These are phyloP conservation scores for Trichoderma afroharzianum DNA, from an alignment of 2,329 filamentous ascomycete genomes.

Conservation along the genomic window DNA sequence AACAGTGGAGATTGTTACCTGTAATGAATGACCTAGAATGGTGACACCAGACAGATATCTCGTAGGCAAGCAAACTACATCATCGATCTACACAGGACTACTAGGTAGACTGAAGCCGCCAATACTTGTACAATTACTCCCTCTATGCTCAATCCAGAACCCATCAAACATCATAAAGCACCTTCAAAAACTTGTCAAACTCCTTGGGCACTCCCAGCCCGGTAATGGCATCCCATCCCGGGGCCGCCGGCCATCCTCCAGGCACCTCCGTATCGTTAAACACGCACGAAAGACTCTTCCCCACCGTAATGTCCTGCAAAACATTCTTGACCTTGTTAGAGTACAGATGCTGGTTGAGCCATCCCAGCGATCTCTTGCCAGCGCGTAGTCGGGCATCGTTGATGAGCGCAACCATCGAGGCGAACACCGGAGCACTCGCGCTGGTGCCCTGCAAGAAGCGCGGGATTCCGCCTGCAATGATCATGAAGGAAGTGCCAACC, in stretches of 20 bases:
- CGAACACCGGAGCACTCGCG: constrained; percentile 53
- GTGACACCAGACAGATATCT: no score
- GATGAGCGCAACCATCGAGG: constrained; percentile 51
- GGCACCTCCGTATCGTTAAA: constrained; percentile 31
- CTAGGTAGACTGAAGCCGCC: background rate
- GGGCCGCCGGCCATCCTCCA: constrained; percentile 42
- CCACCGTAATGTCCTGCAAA: constrained; percentile 41
- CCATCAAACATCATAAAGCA: constrained; percentile 22
- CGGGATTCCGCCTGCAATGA: constrained; percentile 30
- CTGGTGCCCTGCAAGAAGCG: constrained; percentile 41
- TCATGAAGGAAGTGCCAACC: constrained; percentile 55
- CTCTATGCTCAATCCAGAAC: background rate
- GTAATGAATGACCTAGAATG: no score
- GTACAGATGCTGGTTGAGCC: constrained; percentile 51
- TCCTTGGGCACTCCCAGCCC: constrained; percentile 47
- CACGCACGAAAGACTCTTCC: constrained; percentile 39
- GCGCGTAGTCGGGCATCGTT: constrained; percentile 50
- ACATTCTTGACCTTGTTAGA: constrained; percentile 33
- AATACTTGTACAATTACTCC: background rate
- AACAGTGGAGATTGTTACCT: background rate
- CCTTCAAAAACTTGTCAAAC: constrained; percentile 37
- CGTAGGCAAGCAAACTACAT: background rate
- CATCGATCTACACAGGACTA: background rate
- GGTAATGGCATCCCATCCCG: constrained; percentile 48
- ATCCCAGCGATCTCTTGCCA: constrained; percentile 50